Evolutionary conservation across 2,329 filamentous ascomycete genomes (phyloP), one percentile per base, ranked within the genome.

Genomic region (Fusarium xyrophilum): DNA sequence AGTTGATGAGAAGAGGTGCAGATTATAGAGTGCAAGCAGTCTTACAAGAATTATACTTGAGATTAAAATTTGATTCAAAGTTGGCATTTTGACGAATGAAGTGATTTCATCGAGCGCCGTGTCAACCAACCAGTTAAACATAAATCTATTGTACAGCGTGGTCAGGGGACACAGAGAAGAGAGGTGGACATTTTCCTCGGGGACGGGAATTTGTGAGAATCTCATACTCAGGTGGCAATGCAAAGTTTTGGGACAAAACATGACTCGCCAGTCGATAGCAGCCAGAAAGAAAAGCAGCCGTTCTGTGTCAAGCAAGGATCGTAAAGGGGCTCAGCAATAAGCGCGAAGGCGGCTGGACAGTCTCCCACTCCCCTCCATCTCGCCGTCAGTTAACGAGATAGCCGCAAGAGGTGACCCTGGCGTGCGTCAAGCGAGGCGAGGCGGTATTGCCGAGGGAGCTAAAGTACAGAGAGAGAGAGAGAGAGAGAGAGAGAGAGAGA

Each of bases 271-370:
- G 38, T 13, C 32, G 38, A 36, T 43, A 47, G 30, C 9, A 56
- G 27, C 28, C 19, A 30, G 48, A 38, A 11, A 33, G 46, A 33
- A 38, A n/a, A n/a, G 11, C 48, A 52, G 25, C 30, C 14, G 32
- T 52, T 19, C 23, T n/a, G 11, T 51, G 14, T 57, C 38, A 33
- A 44, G 43, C 38, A 27, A 36, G 53, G 35, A 43, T 25, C 38
- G 15, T 33, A 55, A 61, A 62, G 44, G 52, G 66, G 47, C 50
- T 56, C 51, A 55, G 42, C 46, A 60, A 57, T 63, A 69, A 69
- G 66, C 67, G 66, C 67, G 62, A 60, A 53, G 54, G 66, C 66
- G 66, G 53, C 53, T 63, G 56, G 38, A n/a, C 32, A 33, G 44
- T 50, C 25, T 65, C 53, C 12, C 61, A 67, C 66, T 65, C 65